Conservation (phyloP, 441 rosid genomes). For the Populus hybrid region DNA sequence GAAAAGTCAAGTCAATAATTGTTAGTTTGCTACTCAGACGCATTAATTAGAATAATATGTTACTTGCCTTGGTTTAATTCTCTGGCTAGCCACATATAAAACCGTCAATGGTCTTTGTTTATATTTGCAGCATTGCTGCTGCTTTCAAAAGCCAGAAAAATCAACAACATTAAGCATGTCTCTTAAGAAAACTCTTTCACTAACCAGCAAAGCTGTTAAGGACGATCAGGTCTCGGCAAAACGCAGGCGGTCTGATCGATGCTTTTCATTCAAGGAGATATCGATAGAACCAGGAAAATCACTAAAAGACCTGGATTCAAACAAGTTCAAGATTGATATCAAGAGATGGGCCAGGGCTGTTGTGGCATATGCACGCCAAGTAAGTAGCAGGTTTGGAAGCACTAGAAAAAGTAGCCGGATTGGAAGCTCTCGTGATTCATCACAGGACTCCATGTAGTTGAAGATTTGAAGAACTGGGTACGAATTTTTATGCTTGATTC, state of each 20-base stretch:
- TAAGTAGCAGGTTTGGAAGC: slow-evolving; percentile 49
- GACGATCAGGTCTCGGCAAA: slow-evolving; percentile 1
- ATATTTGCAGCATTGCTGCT: not conserved
- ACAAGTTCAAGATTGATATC: slow-evolving; percentile 65
- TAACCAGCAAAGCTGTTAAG: not conserved
- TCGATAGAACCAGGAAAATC: slow-evolving; percentile 40
- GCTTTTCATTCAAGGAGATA: slow-evolving; percentile 54
- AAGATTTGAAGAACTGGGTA: not conserved
- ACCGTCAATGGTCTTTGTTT: not conserved
- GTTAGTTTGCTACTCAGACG: slow-evolving; percentile 6
- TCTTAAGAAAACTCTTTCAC: slow-evolving; percentile 19
- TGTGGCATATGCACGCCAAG: slow-evolving; percentile 73
- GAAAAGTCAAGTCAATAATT: slow-evolving; percentile 36
- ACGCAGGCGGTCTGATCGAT: slow-evolving; percentile 23
- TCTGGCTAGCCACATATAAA: slow-evolving; percentile 6
- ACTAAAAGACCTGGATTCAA: slow-evolving; percentile 51
- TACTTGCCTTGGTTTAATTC: slow-evolving; percentile 26
- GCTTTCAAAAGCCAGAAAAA: not conserved
- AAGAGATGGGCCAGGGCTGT: slow-evolving; percentile 83
- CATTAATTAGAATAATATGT: slow-evolving; percentile 6
- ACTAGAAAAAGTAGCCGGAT: slow-evolving; percentile 19
- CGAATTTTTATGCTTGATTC: too few species aligned
- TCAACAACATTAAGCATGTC: slow-evolving; percentile 19
- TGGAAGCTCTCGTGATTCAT: slow-evolving; percentile 12
- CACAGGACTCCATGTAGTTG: not conserved